Percentiles rank a stretch among this genome's conserved stretches.
These are phyloP conservation scores for Voacanga thouarsii DNA, from an alignment of 257 asterid genomes.

Conservation along the genomic window DNA sequence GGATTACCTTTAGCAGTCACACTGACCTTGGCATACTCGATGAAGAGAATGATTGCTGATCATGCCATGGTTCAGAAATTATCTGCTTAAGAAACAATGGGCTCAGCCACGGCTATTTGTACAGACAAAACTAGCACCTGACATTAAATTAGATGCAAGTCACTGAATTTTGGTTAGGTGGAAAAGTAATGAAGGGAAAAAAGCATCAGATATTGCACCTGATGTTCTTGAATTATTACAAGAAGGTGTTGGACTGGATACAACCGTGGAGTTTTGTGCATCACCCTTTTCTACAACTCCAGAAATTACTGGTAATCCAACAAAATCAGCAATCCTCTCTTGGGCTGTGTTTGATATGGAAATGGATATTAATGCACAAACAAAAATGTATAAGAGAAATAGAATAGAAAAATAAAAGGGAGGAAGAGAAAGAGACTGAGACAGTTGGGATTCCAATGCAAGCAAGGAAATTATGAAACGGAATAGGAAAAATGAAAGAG, in stretches of 20 bases:
- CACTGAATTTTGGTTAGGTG: constrained; percentile 23
- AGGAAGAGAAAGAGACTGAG: constrained; percentile 43
- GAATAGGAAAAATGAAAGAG: constrained; percentile 51
- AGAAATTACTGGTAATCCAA: constrained; percentile 20
- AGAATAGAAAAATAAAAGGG: no score
- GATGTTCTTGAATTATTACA: constrained; percentile 11
- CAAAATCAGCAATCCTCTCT: constrained; percentile 19
- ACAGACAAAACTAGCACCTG: constrained; percentile 20
- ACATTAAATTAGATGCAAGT: constrained; percentile 24
- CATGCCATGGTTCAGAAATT: constrained; percentile 18
- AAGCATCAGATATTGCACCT: constrained; percentile 18
- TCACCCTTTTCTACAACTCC: constrained; percentile 9
- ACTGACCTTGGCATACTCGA: constrained; percentile 21
- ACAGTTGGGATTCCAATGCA: constrained; percentile 94
- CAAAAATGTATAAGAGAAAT: no score
- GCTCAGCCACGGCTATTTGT: constrained; percentile 19
- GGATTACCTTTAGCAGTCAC: constrained; percentile 27
- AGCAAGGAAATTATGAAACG: constrained; percentile 51
- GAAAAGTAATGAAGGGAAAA: background rate
- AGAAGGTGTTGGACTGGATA: constrained; percentile 16
- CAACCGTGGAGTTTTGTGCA: constrained; percentile 8
- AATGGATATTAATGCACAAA: constrained; percentile 11
- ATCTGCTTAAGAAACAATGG: constrained; percentile 21
- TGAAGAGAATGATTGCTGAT: constrained; percentile 22
- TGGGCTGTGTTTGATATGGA: constrained; percentile 17